Evolutionary conservation across 805 yeast genomes (phyloP).

Genomic region (Candida anglica): DNA sequence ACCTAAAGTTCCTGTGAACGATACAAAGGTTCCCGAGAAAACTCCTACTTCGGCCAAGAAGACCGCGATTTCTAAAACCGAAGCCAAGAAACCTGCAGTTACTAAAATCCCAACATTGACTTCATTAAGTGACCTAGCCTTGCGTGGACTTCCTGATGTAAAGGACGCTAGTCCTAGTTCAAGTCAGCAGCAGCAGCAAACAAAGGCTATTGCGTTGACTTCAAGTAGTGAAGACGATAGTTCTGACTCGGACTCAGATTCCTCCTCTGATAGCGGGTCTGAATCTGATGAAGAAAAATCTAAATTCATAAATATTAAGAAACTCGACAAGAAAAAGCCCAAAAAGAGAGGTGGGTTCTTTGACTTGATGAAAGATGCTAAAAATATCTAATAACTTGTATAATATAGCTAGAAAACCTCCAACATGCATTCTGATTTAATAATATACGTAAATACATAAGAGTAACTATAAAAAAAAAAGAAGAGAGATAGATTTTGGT

Average conservation of each 20-base stretch:
- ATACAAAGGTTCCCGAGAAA: neutral
- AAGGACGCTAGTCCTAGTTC: slow-evolving; percentile 28
- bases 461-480: slow-evolving; percentile 1
- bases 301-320: slow-evolving; percentile 23
- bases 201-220: no score
- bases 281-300: slow-evolving; percentile 10
- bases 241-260: slow-evolving; percentile 7
- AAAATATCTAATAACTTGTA: slow-evolving; percentile 7
- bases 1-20: slow-evolving; percentile 1
- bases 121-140: slow-evolving; percentile 55
- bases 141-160: slow-evolving; percentile 68
- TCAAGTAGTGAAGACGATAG: slow-evolving; percentile 1
- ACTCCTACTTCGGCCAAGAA: neutral
- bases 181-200: no score
- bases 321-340: slow-evolving; percentile 11
- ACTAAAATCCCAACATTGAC: slow-evolving; percentile 37
- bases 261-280: slow-evolving; percentile 1
- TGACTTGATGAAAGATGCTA: slow-evolving; percentile 27
- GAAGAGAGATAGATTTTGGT: slow-evolving; percentile 4
- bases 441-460: neutral
- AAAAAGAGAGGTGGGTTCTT: slow-evolving; percentile 27
- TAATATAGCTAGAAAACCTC: neutral
- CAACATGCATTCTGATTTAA: slow-evolving; percentile 4
- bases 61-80: no score
- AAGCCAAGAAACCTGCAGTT: slow-evolving; percentile 4